Conservation (phyloP, 2,329 filamentous ascomycete genomes). For the Ascocoryne sarcoides region DNA sequence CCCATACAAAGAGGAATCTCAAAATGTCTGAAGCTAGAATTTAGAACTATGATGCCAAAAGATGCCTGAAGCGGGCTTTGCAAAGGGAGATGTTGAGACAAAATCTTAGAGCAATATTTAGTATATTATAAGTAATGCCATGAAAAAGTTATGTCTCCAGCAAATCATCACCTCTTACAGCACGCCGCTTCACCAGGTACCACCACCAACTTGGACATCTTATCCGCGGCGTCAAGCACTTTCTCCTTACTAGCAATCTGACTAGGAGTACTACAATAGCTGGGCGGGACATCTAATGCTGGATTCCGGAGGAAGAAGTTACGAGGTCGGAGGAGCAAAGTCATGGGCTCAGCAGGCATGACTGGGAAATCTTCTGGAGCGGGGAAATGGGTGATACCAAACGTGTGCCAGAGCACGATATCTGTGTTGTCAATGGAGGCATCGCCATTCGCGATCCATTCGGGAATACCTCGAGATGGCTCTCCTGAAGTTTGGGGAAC, state of each 20-base stretch:
- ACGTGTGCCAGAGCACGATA: slow-evolving; percentile 88
- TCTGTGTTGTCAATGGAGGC: slow-evolving; percentile 71
- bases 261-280: slow-evolving; percentile 67
- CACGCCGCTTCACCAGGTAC: slow-evolving; percentile 14
- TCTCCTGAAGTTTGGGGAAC: slow-evolving; percentile 46
- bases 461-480: slow-evolving; percentile 36
- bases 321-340: slow-evolving; percentile 47
- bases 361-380: slow-evolving; percentile 85
- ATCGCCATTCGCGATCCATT: slow-evolving; percentile 49
- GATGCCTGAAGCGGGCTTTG: too few relatives aligned
- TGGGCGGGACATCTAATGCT: slow-evolving; percentile 47
- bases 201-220: slow-evolving; percentile 33
- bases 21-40: too few relatives aligned
- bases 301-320: slow-evolving; percentile 53
- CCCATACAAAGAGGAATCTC: too few relatives aligned
- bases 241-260: slow-evolving; percentile 44
- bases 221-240: slow-evolving; percentile 40
- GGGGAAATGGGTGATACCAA: slow-evolving; percentile 84
- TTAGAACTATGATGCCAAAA: too few relatives aligned
- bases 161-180: slow-evolving; percentile 27
- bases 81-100: too few relatives aligned
- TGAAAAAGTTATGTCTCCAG: too few relatives aligned
- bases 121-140: too few relatives aligned
- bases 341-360: slow-evolving; percentile 83
- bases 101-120: too few relatives aligned